These are phyloP conservation scores for Sanghuangporus sanghuang DNA, from an alignment of 1,284 basidiomycete species.

Conservation along the genomic window DNA sequence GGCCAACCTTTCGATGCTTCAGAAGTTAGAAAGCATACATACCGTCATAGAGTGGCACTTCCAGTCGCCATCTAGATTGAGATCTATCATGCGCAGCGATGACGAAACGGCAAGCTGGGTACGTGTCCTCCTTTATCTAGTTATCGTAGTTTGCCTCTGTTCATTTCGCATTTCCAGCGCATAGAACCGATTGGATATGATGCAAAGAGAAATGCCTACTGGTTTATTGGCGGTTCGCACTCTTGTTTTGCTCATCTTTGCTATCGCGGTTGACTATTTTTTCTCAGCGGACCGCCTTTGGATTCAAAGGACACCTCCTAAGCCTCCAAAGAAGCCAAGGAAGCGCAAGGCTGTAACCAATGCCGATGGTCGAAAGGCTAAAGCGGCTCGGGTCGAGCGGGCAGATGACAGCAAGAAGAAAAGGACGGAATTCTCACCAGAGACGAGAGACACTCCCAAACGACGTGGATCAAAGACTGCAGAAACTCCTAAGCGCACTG, in stretches of 20 bases:
- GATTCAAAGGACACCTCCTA: conserved; percentile 72
- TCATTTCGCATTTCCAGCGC: conserved; percentile 41
- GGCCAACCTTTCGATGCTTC: conserved; percentile 63
- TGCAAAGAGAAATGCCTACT: conserved; percentile 76
- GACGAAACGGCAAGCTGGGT: conserved; percentile 75
- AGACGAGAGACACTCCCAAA: background rate
- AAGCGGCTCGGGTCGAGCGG: background rate
- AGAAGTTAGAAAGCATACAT: conserved; percentile 75
- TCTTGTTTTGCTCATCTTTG: background rate
- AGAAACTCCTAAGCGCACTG: background rate
- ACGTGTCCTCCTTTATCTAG: conserved; percentile 25
- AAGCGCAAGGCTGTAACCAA: conserved; percentile 48
- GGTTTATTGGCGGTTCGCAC: conserved; percentile 76
- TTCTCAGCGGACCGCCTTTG: conserved; percentile 71
- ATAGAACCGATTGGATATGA: conserved; percentile 88
- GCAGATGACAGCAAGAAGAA: background rate
- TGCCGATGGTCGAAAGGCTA: conserved; percentile 6
- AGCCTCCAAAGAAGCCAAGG: conserved; percentile 35
- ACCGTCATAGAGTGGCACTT: conserved; percentile 77
- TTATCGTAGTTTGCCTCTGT: background rate
- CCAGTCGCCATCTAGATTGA: conserved; percentile 60
- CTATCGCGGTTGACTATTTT: conserved; percentile 4
- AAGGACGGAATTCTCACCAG: background rate
- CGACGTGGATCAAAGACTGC: background rate
- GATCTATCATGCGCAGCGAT: conserved; percentile 70